These are phyloP conservation scores for Ceratocystiopsis brevicomis DNA, from an alignment of 2,329 filamentous ascomycete genomes.

Conservation along the genomic window DNA sequence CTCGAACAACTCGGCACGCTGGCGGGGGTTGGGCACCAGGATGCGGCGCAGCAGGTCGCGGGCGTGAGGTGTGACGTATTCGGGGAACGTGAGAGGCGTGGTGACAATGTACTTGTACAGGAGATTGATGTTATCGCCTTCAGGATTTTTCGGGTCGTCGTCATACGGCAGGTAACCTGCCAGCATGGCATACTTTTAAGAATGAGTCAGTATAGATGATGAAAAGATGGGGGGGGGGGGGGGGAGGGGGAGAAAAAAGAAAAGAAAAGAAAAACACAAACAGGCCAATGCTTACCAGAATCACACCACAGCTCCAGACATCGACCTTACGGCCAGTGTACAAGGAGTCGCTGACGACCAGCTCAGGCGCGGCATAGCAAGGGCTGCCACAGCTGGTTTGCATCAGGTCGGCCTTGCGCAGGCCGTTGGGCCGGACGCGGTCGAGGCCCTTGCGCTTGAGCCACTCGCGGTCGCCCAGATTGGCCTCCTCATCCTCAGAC, in stretches of 20 bases:
- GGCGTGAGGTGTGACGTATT: slow-evolving; percentile 95
- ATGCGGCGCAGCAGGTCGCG: slow-evolving; percentile 84
- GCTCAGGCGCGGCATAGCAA: slow-evolving; percentile 89
- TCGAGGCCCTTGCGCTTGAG: slow-evolving; percentile 78
- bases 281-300: slow-evolving; percentile 48
- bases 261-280: too few species aligned
- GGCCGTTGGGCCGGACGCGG: slow-evolving; percentile 52
- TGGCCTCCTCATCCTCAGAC: slow-evolving; percentile 74
- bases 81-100: slow-evolving; percentile 88
- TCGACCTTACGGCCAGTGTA: slow-evolving; percentile 97
- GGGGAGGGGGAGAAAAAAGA: not conserved
- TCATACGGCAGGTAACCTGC: slow-evolving; percentile 95
- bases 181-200: slow-evolving; percentile 98
- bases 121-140: slow-evolving; percentile 97
- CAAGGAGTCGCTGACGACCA: slow-evolving; percentile 91
- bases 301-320: slow-evolving; percentile 98
- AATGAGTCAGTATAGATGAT: not conserved
- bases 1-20: slow-evolving; percentile 89
- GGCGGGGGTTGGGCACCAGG: slow-evolving; percentile 82
- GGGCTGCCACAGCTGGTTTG: slow-evolving; percentile 97
- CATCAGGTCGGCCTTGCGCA: slow-evolving; percentile 85
- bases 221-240: too few species aligned
- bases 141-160: slow-evolving; percentile 92
- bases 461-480: slow-evolving; percentile 69
- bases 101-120: slow-evolving; percentile 99